These are phyloP conservation scores for Diplogelasinospora grovesii DNA, from an alignment of 495 filamentous ascomycete genomes.

Conservation along the genomic window DNA sequence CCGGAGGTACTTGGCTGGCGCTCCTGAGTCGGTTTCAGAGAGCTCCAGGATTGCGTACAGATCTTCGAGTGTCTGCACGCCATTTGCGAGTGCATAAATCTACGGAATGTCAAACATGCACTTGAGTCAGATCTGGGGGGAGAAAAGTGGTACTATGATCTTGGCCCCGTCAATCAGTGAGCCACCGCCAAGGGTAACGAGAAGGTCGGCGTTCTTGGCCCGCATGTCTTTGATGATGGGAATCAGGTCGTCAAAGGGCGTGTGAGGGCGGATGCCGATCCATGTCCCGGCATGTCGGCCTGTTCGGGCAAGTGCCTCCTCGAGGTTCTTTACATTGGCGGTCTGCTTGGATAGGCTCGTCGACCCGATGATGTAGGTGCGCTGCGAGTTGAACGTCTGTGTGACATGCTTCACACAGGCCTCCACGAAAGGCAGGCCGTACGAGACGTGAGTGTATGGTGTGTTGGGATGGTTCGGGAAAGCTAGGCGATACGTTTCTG, in stretches of 20 bases:
- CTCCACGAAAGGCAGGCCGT: conserved; percentile 46
- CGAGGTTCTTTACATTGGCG: conserved; percentile 38
- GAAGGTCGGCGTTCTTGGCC: conserved; percentile 43
- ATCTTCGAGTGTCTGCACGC: conserved; percentile 34
- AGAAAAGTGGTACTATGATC: conserved; percentile 46
- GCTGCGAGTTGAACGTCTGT: conserved; percentile 44
- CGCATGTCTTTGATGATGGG: conserved; percentile 46
- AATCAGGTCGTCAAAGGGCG: conserved; percentile 53
- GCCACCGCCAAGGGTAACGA: conserved; percentile 57
- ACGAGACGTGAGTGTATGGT: too few relatives aligned
- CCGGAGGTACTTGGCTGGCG: too few relatives aligned
- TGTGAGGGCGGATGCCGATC: conserved; percentile 54
- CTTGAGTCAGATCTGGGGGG: too few relatives aligned
- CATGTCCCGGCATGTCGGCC: conserved; percentile 46
- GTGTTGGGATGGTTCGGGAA: too few relatives aligned
- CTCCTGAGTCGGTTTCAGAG: conserved; percentile 3
- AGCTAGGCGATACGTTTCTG: too few relatives aligned
- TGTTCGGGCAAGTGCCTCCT: conserved; percentile 37
- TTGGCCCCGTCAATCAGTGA: conserved; percentile 58
- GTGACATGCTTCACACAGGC: conserved; percentile 44
- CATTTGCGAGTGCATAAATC: conserved; percentile 42
- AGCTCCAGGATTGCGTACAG: conserved; percentile 36
- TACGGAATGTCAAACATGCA: too few relatives aligned
- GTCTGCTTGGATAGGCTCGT: conserved; percentile 53
- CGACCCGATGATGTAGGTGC: conserved; percentile 56